A percentile compares a stretch with the other conserved stretches of the same genome.
These are phyloP conservation scores for Coniferiporia sulphurascens DNA, from an alignment of 1,284 basidiomycete species.

Conservation along the genomic window DNA sequence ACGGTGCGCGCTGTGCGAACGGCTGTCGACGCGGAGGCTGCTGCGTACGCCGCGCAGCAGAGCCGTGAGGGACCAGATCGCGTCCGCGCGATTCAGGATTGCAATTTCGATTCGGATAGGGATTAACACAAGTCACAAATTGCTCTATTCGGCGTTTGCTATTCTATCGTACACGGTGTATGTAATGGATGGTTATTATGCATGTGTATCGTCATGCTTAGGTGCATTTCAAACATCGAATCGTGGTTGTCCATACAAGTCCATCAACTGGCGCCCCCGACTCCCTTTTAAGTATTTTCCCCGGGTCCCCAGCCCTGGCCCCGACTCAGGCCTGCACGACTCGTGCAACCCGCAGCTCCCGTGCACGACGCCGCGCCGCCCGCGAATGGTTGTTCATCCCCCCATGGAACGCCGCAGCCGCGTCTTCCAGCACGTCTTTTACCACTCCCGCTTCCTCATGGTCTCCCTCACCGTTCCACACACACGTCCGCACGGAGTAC, in stretches of 20 bases:
- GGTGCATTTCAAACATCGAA: neutral
- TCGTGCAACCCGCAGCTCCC: slow-evolving; percentile 8
- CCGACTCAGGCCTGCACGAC: neutral
- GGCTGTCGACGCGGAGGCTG: slow-evolving; percentile 34
- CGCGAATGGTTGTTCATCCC: slow-evolving; percentile 70
- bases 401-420: slow-evolving; percentile 63
- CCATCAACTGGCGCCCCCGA: neutral
- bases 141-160: no score
- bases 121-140: no score
- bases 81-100: no score
- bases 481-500: slow-evolving; percentile 34
- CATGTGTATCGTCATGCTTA: neutral
- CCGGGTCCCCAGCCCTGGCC: no score
- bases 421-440: slow-evolving; percentile 34
- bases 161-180: neutral
- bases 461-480: slow-evolving; percentile 13
- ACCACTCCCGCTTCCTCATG: neutral
- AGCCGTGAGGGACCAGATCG: no score
- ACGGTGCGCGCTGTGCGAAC: slow-evolving; percentile 47
- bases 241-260: neutral
- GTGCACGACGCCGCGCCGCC: slow-evolving; percentile 36
- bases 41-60: neutral
- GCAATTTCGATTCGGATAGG: no score
- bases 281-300: neutral
- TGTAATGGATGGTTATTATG: neutral